Percentiles rank a stretch among this genome's conserved stretches.
These are phyloP conservation scores for Diaporthe humulicola DNA, from an alignment of 2,329 filamentous ascomycete species.

Conservation along the genomic window DNA sequence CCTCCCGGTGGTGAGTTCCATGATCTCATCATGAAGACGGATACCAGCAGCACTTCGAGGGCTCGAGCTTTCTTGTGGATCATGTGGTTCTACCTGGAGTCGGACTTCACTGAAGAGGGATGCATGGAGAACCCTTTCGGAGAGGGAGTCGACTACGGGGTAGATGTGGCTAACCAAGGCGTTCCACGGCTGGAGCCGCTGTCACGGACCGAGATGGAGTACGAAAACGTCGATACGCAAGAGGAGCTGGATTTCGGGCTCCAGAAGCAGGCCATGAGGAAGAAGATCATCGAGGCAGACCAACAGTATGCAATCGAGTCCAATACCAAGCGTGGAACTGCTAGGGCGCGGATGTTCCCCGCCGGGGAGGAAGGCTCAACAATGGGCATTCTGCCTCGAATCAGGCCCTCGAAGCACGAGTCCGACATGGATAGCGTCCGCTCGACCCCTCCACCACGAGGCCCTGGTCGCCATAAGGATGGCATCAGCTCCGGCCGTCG, in stretches of 20 bases:
- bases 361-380: conserved; percentile 64
- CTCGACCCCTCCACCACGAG: conserved; percentile 64
- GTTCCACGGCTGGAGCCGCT: conserved; percentile 77
- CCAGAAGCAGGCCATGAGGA: conserved; percentile 80
- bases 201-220: conserved; percentile 72
- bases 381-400: conserved; percentile 71
- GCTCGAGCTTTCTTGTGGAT: conserved; percentile 95
- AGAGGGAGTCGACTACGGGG: conserved; percentile 73
- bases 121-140: conserved; percentile 94
- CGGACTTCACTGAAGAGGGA: conserved; percentile 90
- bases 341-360: conserved; percentile 48
- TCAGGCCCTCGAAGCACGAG: conserved; percentile 73
- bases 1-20: conserved; percentile 90
- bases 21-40: conserved; percentile 93
- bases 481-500: conserved; percentile 54
- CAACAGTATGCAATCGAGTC: conserved; percentile 76
- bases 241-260: conserved; percentile 79
- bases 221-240: conserved; percentile 81
- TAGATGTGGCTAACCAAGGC: conserved; percentile 76
- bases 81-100: conserved; percentile 99
- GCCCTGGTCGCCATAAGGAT: conserved; percentile 51
- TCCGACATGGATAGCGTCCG: conserved; percentile 66
- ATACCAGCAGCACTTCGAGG: conserved; percentile 84
- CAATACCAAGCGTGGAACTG: conserved; percentile 67
- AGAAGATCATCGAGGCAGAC: conserved; percentile 81